Evolutionary conservation across 768 basidiomycete species (phyloP).

Genomic region (Lactarius pseudohatsudake): DNA sequence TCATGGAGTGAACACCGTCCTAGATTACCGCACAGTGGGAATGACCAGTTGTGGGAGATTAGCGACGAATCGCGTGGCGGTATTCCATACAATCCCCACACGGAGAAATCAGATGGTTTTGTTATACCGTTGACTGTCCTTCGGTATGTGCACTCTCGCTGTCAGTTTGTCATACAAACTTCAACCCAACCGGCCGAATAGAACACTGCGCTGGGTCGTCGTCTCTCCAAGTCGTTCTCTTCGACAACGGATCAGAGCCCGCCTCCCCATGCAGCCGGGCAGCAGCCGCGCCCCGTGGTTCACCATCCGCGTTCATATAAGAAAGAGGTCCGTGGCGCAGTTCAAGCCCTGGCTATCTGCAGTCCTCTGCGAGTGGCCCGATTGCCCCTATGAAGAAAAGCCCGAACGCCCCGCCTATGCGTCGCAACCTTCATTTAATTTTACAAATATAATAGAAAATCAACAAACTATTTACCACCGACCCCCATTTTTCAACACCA

Average conservation of each 20-base stretch:
- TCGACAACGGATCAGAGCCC: conserved; percentile 31
- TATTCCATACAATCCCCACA: conserved; percentile 91
- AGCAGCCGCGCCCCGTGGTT: conserved; percentile 8
- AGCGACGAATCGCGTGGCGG: conserved; percentile 80
- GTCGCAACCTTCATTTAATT: too few relatives aligned
- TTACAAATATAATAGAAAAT: too few relatives aligned
- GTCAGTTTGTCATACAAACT: conserved; percentile 14
- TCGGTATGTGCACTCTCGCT: conserved; percentile 45
- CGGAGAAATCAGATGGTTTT: conserved; percentile 83
- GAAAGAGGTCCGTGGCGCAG: conserved; percentile 12
- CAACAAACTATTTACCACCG: too few relatives aligned
- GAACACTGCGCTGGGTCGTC: conserved; percentile 72
- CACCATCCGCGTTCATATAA: conserved; percentile 19
- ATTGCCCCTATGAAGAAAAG: conserved; percentile 1
- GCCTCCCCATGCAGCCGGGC: conserved; percentile 1
- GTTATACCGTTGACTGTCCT: conserved; percentile 89
- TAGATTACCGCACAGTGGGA: conserved; percentile 77
- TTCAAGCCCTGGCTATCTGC: conserved; percentile 15
- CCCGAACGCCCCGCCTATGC: conserved; percentile 8
- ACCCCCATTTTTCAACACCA: conserved; percentile 30
- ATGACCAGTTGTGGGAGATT: conserved; percentile 97
- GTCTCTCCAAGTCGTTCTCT: conserved; percentile 48
- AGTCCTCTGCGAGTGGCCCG: conserved; percentile 18
- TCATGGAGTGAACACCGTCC: conserved; percentile 11
- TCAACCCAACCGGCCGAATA: conserved; percentile 32